These are phyloP conservation scores for Apiotrichum montevideense DNA, from an alignment of 1,284 basidiomycete genomes.

Conservation along the genomic window DNA sequence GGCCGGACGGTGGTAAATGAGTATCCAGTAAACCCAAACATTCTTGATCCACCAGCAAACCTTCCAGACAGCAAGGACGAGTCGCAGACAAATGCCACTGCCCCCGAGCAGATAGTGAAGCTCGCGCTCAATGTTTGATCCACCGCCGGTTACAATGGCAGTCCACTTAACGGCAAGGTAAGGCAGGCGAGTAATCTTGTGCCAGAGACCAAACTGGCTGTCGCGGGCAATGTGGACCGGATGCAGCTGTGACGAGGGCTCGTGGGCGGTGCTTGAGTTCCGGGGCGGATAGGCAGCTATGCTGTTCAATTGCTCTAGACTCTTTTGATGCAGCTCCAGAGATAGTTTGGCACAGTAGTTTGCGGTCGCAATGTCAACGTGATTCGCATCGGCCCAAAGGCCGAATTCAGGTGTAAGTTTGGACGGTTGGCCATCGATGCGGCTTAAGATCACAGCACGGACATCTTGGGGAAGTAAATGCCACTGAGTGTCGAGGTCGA, in stretches of 20 bases:
- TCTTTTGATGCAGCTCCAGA: conserved; percentile 1
- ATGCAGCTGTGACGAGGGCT: background rate
- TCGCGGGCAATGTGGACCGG: background rate
- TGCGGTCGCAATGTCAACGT: background rate
- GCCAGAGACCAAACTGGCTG: background rate
- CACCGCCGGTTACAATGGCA: conserved; percentile 6
- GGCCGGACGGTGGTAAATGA: conserved; percentile 6
- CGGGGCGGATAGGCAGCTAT: background rate
- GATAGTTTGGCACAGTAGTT: conserved; percentile 3
- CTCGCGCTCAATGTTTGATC: conserved; percentile 8
- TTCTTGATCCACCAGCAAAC: conserved; percentile 3
- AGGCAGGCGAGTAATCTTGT: background rate
- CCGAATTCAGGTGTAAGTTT: background rate
- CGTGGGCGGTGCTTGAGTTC: background rate
- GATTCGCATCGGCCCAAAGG: background rate
- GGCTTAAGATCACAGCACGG: conserved; percentile 4
- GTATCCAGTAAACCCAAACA: conserved; percentile 8
- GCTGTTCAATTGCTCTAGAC: background rate
- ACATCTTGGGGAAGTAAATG: conserved; percentile 1
- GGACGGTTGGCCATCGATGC: conserved; percentile 2
- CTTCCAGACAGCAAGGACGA: conserved; percentile 3
- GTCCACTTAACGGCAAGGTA: conserved; percentile 9
- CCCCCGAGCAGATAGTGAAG: conserved; percentile 5
- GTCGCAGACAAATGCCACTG: background rate
- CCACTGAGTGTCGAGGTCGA: conserved; percentile 11